Conservation (phyloP, 78 protist species). For the Polysphondylium violaceum region DNA sequence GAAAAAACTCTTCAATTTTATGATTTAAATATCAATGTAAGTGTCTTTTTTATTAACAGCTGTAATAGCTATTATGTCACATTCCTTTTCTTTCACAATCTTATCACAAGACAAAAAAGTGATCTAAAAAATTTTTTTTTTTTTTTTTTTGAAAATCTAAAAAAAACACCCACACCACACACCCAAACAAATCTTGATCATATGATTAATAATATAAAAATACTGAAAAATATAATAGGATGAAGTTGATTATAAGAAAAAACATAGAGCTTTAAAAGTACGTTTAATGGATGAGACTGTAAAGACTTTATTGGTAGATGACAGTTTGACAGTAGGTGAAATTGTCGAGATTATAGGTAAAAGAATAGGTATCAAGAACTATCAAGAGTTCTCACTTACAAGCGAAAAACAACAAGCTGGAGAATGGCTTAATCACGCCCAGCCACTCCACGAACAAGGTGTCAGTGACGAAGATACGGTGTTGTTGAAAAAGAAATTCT, state of each 20-base stretch:
- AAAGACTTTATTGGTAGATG: slow-evolving; percentile 86
- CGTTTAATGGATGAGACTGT: slow-evolving; percentile 80
- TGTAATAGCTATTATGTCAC: too few relatives aligned
- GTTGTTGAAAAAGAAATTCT: slow-evolving; percentile 79
- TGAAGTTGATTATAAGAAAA: slow-evolving; percentile 86
- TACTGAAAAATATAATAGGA: slow-evolving; percentile 50
- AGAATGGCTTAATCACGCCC: slow-evolving; percentile 76
- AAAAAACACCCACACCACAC: neutral
- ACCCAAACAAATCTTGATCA: neutral
- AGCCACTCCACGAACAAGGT: slow-evolving; percentile 85
- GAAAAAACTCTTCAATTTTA: slow-evolving; percentile 77
- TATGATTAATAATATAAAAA: neutral
- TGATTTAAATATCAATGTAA: slow-evolving; percentile 76
- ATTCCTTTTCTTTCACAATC: too few relatives aligned
- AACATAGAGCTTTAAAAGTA: slow-evolving; percentile 86
- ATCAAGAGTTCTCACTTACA: slow-evolving; percentile 89
- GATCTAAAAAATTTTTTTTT: neutral
- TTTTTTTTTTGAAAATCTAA: neutral
- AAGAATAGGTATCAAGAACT: slow-evolving; percentile 84
- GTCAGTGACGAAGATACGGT: slow-evolving; percentile 65
- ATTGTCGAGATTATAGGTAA: slow-evolving; percentile 71
- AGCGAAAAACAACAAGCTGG: slow-evolving; percentile 38
- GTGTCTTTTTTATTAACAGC: too few relatives aligned
- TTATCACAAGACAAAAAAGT: neutral
- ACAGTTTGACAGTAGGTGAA: slow-evolving; percentile 77